Conservation (phyloP, 257 asterid genomes). For the Fraxinus cuspidata region DNA sequence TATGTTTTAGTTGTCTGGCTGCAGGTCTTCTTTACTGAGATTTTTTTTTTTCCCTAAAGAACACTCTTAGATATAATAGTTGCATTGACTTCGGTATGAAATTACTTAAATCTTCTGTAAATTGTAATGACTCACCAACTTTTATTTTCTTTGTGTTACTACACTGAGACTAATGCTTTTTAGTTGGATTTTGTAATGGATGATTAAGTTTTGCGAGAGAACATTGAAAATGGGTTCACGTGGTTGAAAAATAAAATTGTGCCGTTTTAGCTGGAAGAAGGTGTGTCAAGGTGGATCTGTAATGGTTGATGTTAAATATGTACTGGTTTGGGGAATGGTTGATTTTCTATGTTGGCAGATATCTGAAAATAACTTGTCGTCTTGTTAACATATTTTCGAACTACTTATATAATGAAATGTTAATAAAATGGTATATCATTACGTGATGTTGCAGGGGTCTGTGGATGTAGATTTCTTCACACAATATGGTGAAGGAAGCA, state of each 20-base stretch:
- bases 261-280: not conserved
- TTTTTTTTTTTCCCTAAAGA: not conserved
- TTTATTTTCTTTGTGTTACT: not conserved
- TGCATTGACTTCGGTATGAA: not conserved
- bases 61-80: not conserved
- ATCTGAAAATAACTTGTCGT: not conserved
- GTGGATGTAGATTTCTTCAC: constrained; percentile 86
- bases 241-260: not conserved
- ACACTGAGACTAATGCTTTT: no score
- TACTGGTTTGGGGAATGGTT: not conserved
- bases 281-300: not conserved
- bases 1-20: no score
- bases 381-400: not conserved
- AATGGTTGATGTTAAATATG: not conserved
- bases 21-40: not conserved
- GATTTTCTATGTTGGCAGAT: not conserved
- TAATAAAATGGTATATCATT: constrained; percentile 17
- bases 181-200: not conserved
- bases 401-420: not conserved
- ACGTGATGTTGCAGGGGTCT: constrained; percentile 49
- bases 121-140: not conserved
- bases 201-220: not conserved
- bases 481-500: constrained; percentile 90
- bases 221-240: not conserved
- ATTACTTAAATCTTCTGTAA: not conserved